Evolutionary conservation across 2,329 filamentous ascomycete genomes (phyloP).

Genomic region (Penicillium sp.): DNA sequence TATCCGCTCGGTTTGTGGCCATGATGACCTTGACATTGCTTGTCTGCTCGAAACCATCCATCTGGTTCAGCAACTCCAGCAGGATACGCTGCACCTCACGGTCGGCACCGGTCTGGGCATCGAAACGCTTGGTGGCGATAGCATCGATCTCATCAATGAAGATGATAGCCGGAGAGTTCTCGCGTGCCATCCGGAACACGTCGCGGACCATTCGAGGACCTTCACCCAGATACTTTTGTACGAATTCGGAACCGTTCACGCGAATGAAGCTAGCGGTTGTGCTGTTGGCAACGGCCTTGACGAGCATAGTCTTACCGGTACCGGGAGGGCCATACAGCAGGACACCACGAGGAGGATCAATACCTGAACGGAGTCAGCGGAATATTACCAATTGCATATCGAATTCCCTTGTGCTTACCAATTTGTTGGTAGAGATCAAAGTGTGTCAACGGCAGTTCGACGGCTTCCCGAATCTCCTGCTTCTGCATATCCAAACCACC

Average conservation of each 20-base stretch:
- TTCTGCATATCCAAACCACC: conserved; percentile 99
- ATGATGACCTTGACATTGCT: conserved; percentile 99
- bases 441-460: conserved; percentile 94
- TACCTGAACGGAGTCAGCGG: conserved; percentile 53
- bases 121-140: conserved; percentile 98
- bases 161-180: conserved; percentile 98
- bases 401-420: conserved; percentile 53
- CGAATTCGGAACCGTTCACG: conserved; percentile 96
- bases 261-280: conserved; percentile 98
- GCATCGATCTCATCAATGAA: conserved; percentile 99
- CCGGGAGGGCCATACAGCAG: conserved; percentile 94
- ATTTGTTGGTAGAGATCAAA: conserved; percentile 99
- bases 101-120: conserved; percentile 96
- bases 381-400: background rate
- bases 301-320: conserved; percentile 95
- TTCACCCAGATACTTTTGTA: conserved; percentile 98
- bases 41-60: conserved; percentile 99
- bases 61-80: conserved; percentile 96
- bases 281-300: conserved; percentile 98
- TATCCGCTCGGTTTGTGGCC: conserved; percentile 98
- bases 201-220: conserved; percentile 98
- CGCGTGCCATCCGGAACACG: conserved; percentile 97
- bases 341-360: conserved; percentile 95
- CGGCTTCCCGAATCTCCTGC: conserved; percentile 97
- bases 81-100: conserved; percentile 98